phyloP scores from a whole-genome alignment of 2,329 filamentous ascomycete species.

The Fonsecaea pedrosoi region DNA sequence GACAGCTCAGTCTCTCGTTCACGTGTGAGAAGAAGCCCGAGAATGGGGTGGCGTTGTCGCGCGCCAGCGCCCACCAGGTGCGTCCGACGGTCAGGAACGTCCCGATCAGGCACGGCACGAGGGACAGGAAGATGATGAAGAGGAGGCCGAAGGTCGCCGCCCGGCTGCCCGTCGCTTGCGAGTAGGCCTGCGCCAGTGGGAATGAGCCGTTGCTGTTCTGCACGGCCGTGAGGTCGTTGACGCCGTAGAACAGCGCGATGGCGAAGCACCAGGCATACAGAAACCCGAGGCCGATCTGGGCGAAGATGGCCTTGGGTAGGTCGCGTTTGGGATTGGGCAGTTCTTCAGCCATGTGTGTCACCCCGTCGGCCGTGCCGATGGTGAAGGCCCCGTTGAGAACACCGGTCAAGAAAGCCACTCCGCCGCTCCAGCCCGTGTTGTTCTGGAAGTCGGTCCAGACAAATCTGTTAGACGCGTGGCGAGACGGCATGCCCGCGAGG shows the following conservation, averaged over 20 bases:
- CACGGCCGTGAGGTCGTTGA: conserved; percentile 52
- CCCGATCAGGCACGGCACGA: conserved; percentile 60
- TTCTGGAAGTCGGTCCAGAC: conserved; percentile 66
- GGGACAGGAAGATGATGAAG: conserved; percentile 61
- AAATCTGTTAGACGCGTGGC: conserved; percentile 56
- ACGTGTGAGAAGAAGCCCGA: conserved; percentile 57
- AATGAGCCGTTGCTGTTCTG: conserved; percentile 59
- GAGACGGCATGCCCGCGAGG: conserved; percentile 31
- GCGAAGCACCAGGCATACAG: conserved; percentile 49
- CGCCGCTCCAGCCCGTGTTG: conserved; percentile 52
- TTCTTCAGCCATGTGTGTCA: conserved; percentile 68
- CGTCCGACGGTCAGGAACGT: conserved; percentile 65
- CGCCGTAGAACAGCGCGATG: conserved; percentile 59
- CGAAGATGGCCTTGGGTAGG: conserved; percentile 45
- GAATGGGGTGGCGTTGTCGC: conserved; percentile 65
- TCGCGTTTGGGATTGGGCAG: conserved; percentile 67
- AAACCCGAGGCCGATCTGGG: conserved; percentile 46
- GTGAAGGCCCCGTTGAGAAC: conserved; percentile 74
- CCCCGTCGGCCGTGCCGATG: conserved; percentile 70
- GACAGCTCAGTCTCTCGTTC: conserved; percentile 55
- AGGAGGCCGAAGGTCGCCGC: conserved; percentile 60
- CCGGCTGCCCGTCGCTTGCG: conserved; percentile 59
- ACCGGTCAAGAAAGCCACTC: conserved; percentile 69
- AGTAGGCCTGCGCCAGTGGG: conserved; percentile 71
- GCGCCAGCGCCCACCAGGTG: conserved; percentile 50